phyloP scores from a whole-genome alignment of 129 eudicot genomes.

The Escallonia herrerae region DNA sequence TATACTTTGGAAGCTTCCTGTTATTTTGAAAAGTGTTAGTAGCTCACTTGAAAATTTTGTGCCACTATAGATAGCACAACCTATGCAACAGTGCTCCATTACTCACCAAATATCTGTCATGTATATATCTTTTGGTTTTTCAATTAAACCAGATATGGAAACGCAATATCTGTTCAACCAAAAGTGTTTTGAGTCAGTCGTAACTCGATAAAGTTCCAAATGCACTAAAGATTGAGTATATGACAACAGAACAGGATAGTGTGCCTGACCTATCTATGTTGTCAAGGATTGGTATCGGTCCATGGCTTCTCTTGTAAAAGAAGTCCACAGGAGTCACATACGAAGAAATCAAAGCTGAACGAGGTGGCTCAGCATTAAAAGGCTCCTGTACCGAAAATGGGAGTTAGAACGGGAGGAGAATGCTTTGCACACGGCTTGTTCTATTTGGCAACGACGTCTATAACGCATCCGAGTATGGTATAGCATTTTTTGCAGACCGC shows the following conservation, averaged over 20 bases:
- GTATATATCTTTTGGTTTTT: conserved; percentile 48
- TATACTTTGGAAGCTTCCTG: conserved; percentile 89
- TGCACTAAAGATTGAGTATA: conserved; percentile 10
- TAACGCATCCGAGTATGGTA: too few relatives aligned
- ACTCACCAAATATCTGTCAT: conserved; percentile 84
- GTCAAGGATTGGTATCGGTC: conserved; percentile 80
- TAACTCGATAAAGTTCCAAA: background rate
- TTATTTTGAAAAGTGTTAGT: conserved; percentile 11
- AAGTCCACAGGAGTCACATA: conserved; percentile 87
- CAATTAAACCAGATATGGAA: conserved; percentile 48
- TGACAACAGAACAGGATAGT: background rate
- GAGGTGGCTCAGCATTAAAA: conserved; percentile 93
- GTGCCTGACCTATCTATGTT: conserved; percentile 60
- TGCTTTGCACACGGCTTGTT: too few relatives aligned
- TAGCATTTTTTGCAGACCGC: too few relatives aligned
- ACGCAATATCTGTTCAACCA: conserved; percentile 51
- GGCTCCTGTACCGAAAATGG: conserved; percentile 65
- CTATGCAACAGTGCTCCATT: background rate
- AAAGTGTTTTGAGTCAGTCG: conserved; percentile 11
- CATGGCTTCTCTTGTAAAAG: conserved; percentile 92
- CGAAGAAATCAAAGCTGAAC: conserved; percentile 66
- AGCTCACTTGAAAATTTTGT: background rate
- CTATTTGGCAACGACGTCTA: too few relatives aligned
- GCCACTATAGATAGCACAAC: conserved; percentile 1
- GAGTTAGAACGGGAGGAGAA: too few relatives aligned